Evolutionary conservation across 345 rosid genomes (phyloP).

Genomic region (Litchi chinensis): DNA sequence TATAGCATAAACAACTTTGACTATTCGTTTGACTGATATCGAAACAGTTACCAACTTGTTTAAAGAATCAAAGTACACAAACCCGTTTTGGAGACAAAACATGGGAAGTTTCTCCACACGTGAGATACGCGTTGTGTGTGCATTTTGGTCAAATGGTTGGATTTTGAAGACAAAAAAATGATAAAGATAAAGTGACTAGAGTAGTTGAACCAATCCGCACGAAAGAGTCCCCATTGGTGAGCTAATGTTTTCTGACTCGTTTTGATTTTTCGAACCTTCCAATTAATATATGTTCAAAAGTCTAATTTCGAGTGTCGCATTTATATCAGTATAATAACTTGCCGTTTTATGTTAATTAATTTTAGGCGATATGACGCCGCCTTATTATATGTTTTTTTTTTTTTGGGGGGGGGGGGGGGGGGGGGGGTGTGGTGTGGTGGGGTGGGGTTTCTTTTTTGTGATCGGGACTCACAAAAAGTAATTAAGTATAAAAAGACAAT

Average conservation of each 20-base stretch:
- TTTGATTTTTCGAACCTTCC: not conserved
- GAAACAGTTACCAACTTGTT: not conserved
- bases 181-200: not conserved
- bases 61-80: not conserved
- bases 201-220: not conserved
- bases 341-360: too few species aligned
- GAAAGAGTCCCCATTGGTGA: constrained; percentile 13
- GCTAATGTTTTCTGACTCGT: not conserved
- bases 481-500: too few species aligned
- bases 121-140: not conserved
- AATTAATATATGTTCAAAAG: not conserved
- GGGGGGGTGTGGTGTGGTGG: too few species aligned
- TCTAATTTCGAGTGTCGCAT: not conserved
- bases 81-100: not conserved
- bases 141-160: not conserved
- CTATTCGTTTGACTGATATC: not conserved
- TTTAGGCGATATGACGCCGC: not conserved
- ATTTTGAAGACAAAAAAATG: not conserved
- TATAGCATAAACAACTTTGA: constrained; percentile 11
- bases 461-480: too few species aligned
- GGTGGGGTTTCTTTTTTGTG: too few species aligned
- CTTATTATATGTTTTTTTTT: not conserved
- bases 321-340: not conserved
- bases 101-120: constrained; percentile 8
- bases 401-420: too few species aligned